Evolutionary conservation across 306 rosid genomes (phyloP).

Genomic region (Rosa multiflora): DNA sequence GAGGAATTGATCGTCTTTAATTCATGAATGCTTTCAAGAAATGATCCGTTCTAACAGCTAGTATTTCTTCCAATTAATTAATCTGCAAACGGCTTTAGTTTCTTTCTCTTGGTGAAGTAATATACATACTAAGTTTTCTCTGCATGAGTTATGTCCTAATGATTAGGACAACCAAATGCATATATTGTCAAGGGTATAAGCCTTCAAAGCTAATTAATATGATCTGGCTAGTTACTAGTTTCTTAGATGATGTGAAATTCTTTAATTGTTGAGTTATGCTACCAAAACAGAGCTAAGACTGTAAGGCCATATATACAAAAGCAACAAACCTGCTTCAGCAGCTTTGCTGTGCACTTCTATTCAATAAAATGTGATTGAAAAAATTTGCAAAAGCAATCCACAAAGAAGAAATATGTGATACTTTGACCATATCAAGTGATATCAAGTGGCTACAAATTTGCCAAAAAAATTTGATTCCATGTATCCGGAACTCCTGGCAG

Average conservation of each 20-base stretch:
- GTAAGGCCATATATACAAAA: not conserved
- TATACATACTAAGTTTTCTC: too few relatives aligned
- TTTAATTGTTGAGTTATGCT: not conserved
- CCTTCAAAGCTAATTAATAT: too few relatives aligned
- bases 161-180: too few relatives aligned
- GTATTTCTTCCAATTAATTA: too few relatives aligned
- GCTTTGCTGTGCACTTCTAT: slow-evolving; percentile 1
- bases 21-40: not conserved
- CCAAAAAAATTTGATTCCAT: slow-evolving; percentile 88
- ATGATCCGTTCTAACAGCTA: too few relatives aligned
- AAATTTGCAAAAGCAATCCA: not conserved
- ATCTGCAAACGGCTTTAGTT: not conserved
- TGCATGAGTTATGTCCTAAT: too few relatives aligned
- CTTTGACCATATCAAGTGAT: not conserved
- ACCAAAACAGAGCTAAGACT: not conserved
- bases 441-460: slow-evolving; percentile 51
- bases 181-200: too few relatives aligned
- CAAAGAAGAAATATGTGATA: too few relatives aligned
- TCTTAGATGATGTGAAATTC: not conserved
- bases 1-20: too few relatives aligned
- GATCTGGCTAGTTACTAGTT: not conserved
- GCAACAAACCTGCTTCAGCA: slow-evolving; percentile 4
- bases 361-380: not conserved
- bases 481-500: slow-evolving; percentile 94
- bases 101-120: not conserved